A percentile compares a stretch with the other conserved stretches of the same genome.
These are phyloP conservation scores for Macrophomina tecta DNA, from an alignment of 2,329 filamentous ascomycete genomes.

Conservation along the genomic window DNA sequence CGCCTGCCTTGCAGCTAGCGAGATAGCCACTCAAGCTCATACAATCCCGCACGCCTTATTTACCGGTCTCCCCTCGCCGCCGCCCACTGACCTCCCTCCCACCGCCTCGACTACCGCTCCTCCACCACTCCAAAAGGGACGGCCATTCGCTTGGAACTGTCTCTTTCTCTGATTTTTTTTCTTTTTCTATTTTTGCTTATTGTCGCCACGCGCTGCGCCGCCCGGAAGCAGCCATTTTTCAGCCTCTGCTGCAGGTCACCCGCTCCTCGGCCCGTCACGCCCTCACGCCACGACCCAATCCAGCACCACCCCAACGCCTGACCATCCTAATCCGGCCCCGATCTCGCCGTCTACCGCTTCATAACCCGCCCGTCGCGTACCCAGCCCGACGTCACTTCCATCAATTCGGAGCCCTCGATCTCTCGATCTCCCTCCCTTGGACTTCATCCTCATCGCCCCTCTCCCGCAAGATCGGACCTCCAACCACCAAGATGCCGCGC, in stretches of 20 bases:
- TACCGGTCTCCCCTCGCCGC: constrained; percentile 1
- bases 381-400: constrained; percentile 2
- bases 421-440: constrained; percentile 1
- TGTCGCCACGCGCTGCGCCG: not conserved
- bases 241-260: constrained; percentile 7
- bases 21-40: constrained; percentile 5
- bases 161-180: not conserved
- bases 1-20: not conserved
- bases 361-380: not conserved
- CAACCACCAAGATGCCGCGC: constrained; percentile 2
- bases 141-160: constrained; percentile 16
- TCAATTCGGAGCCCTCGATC: not conserved
- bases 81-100: constrained; percentile 21
- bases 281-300: constrained; percentile 18
- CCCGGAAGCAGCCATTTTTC: not conserved
- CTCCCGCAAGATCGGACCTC: not conserved
- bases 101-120: constrained; percentile 44
- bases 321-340: not conserved
- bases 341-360: not conserved
- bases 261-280: constrained; percentile 5
- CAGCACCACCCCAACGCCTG: not conserved
- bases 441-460: not conserved
- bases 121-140: constrained; percentile 39
- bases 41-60: constrained; percentile 20
- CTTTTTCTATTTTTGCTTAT: not conserved